phyloP scores from a whole-genome alignment of 768 basidiomycete species.

The Crassisporium funariophilum region DNA sequence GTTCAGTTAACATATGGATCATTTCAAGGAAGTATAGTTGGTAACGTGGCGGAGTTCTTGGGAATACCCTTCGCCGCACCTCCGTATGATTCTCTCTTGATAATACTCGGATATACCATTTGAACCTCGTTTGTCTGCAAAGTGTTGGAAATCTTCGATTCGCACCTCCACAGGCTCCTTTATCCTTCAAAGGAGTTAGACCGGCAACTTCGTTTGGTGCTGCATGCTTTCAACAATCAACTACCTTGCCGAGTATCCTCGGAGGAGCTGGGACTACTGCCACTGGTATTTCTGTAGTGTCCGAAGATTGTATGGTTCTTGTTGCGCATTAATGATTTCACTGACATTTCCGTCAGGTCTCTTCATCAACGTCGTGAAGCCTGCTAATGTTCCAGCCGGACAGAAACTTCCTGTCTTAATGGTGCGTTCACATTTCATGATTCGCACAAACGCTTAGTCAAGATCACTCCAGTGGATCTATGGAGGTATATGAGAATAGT shows the following conservation, averaged over 20 bases:
- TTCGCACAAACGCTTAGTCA: constrained; percentile 9
- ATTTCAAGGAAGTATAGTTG: constrained; percentile 8
- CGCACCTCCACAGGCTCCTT: constrained; percentile 29
- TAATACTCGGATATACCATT: no score
- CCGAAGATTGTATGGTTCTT: constrained; percentile 24
- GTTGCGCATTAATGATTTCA: background rate
- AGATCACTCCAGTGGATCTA: constrained; percentile 31
- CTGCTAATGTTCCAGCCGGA: constrained; percentile 22
- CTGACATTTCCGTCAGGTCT: constrained; percentile 32
- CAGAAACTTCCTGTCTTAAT: constrained; percentile 41
- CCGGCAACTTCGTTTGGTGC: constrained; percentile 36
- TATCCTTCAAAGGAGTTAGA: constrained; percentile 30
- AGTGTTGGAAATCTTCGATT: constrained; percentile 40
- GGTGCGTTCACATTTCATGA: constrained; percentile 25
- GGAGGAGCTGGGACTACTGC: constrained; percentile 12
- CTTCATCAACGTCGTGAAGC: constrained; percentile 40
- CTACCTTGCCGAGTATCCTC: constrained; percentile 2
- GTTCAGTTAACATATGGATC: constrained; percentile 11
- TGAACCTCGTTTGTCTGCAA: background rate
- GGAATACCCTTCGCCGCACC: constrained; percentile 45
- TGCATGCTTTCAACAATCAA: constrained; percentile 39
- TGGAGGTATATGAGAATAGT: constrained; percentile 21
- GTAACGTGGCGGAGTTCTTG: constrained; percentile 26
- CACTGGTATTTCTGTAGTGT: constrained; percentile 11
- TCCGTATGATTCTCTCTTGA: constrained; percentile 29